Evolutionary conservation across 1,284 basidiomycete genomes (phyloP).

Genomic region (Phellopilus nigrolimitatus): DNA sequence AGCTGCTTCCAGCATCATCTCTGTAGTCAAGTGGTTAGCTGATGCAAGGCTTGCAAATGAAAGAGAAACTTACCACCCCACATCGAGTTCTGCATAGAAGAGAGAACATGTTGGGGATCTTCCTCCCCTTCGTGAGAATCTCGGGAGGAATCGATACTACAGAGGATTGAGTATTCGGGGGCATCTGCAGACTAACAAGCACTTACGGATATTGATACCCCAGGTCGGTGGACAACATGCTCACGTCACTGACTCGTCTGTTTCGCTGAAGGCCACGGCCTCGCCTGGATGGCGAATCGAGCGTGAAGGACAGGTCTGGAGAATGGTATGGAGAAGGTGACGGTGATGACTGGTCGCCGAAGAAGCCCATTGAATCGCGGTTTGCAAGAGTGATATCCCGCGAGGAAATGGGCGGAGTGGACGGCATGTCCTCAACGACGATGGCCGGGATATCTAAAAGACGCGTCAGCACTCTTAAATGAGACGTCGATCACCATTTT

Average conservation of each 20-base stretch:
- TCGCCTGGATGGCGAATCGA: conserved; percentile 39
- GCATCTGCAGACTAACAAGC: conserved; percentile 16
- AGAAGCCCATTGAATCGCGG: conserved; percentile 30
- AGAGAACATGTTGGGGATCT: conserved; percentile 48
- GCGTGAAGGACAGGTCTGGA: conserved; percentile 44
- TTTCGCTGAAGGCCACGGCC: conserved; percentile 43
- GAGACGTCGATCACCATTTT: neutral
- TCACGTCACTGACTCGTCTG: conserved; percentile 53
- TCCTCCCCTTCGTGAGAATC: conserved; percentile 33
- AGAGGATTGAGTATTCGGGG: neutral
- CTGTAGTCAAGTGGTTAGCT: conserved; percentile 4
- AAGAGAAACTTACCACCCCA: conserved; percentile 56
- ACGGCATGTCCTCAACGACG: conserved; percentile 52
- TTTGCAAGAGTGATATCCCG: conserved; percentile 51
- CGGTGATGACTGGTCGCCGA: conserved; percentile 36
- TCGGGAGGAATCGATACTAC: conserved; percentile 41
- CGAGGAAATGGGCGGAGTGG: conserved; percentile 45
- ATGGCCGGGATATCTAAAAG: conserved; percentile 59
- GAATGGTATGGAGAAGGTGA: conserved; percentile 38
- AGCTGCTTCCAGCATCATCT: conserved; percentile 26
- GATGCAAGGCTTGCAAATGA: neutral
- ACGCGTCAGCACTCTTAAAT: neutral
- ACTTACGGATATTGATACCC: conserved; percentile 44
- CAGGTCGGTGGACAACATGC: conserved; percentile 55
- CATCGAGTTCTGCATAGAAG: conserved; percentile 59